These are phyloP conservation scores for Graphilbum sp. DNA, from an alignment of 2,329 filamentous ascomycete genomes.

Conservation along the genomic window DNA sequence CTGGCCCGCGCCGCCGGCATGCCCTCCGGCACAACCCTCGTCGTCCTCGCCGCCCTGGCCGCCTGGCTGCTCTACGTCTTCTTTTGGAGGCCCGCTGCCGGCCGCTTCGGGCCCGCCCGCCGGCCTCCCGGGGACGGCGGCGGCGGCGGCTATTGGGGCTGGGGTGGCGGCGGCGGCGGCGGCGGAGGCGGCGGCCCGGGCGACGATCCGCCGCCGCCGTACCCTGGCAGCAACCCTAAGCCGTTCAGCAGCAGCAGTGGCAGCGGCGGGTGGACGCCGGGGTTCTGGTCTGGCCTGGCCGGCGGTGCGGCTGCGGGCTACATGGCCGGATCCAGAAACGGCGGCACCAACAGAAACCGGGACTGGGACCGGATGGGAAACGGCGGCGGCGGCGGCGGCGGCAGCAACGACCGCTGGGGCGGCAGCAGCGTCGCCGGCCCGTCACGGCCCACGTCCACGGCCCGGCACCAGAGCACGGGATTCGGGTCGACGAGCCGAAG, in stretches of 20 bases:
- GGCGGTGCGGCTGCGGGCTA: slow-evolving; percentile 56
- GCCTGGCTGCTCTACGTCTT: slow-evolving; percentile 16
- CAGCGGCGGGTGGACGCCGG: slow-evolving; percentile 49
- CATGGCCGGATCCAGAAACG: slow-evolving; percentile 35
- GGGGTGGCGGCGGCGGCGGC: slow-evolving; percentile 21
- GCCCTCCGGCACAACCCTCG: neutral
- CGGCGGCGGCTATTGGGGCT: slow-evolving; percentile 21
- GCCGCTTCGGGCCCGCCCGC: slow-evolving; percentile 6
- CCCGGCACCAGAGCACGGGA: slow-evolving; percentile 51
- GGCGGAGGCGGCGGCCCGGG: slow-evolving; percentile 20
- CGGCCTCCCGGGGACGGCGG: slow-evolving; percentile 16
- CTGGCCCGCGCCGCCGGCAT: slow-evolving; percentile 22
- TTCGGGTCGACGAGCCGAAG: slow-evolving; percentile 53
- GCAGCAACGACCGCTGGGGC: slow-evolving; percentile 20
- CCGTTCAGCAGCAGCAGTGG: slow-evolving; percentile 16
- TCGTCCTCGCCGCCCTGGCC: neutral
- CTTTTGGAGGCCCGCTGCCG: slow-evolving; percentile 34
- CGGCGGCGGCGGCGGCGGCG: slow-evolving; percentile 13
- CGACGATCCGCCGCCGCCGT: slow-evolving; percentile 36
- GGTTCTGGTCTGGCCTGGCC: slow-evolving; percentile 57
- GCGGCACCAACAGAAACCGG: slow-evolving; percentile 16
- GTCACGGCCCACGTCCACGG: slow-evolving; percentile 21
- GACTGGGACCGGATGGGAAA: slow-evolving; percentile 3
- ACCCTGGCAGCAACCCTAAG: slow-evolving; percentile 23
- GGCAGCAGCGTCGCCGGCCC: slow-evolving; percentile 15